phyloP scores from a whole-genome alignment of 495 filamentous ascomycete species.

The Daldinia decipiens region DNA sequence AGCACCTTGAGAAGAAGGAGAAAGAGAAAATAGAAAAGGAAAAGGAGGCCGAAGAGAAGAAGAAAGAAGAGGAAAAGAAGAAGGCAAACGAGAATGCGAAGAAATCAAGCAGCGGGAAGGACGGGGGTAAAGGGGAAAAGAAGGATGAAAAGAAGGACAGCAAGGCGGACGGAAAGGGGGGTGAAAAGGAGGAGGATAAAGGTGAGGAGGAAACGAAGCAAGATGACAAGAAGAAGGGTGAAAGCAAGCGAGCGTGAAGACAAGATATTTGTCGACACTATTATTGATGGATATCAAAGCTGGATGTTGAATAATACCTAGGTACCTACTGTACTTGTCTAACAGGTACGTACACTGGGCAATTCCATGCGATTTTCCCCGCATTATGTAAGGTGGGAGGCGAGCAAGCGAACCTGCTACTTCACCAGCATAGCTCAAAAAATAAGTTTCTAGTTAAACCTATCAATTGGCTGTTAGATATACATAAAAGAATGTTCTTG shows the following conservation, averaged over 20 bases:
- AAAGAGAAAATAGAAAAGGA: slow-evolving; percentile 59
- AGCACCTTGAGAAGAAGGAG: slow-evolving; percentile 66
- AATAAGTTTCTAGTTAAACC: no score
- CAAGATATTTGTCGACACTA: not conserved
- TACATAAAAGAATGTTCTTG: no score
- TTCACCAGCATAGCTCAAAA: not conserved
- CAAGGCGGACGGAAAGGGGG: not conserved
- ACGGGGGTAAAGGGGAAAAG: slow-evolving; percentile 7
- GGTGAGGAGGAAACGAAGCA: not conserved
- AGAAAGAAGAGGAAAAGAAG: slow-evolving; percentile 52
- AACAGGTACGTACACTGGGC: not conserved
- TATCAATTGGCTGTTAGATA: no score
- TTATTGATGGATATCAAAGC: not conserved
- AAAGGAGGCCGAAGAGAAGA: slow-evolving; percentile 51
- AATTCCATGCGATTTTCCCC: not conserved
- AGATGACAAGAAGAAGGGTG: not conserved
- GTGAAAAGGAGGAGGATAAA: slow-evolving; percentile 17
- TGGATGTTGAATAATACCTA: not conserved
- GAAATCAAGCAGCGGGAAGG: slow-evolving; percentile 26
- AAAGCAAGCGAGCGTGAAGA: not conserved
- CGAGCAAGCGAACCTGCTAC: not conserved
- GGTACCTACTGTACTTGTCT: no score
- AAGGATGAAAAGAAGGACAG: slow-evolving; percentile 19
- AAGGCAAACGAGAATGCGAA: slow-evolving; percentile 46
- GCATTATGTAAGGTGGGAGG: not conserved